These are phyloP conservation scores for Basipetospora sp. DNA, from an alignment of 2,329 filamentous ascomycete genomes.

Conservation along the genomic window DNA sequence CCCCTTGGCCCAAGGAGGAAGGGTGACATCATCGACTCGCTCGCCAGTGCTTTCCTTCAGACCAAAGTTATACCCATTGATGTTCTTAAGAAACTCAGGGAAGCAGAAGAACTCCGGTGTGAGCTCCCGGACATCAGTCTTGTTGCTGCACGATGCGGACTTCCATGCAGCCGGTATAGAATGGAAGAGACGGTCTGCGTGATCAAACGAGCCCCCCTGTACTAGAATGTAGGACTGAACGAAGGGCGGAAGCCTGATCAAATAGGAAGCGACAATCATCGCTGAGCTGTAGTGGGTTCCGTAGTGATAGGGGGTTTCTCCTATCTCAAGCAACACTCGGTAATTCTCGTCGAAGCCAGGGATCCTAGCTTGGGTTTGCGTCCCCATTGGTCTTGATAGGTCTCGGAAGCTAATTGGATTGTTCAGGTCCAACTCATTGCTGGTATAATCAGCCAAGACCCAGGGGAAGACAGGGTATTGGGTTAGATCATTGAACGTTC, in stretches of 20 bases:
- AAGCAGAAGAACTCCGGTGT: conserved; percentile 97
- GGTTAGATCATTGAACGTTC: conserved; percentile 94
- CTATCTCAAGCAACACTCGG: conserved; percentile 78
- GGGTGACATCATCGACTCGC: conserved; percentile 66
- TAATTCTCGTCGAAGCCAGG: conserved; percentile 73
- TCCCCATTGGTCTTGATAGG: conserved; percentile 89
- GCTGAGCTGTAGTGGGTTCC: conserved; percentile 97
- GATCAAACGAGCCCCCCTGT: conserved; percentile 91
- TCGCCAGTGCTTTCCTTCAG: conserved; percentile 65
- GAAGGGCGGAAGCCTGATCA: conserved; percentile 89
- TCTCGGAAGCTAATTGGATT: conserved; percentile 80
- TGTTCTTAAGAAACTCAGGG: conserved; percentile 85
- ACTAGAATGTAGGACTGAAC: conserved; percentile 88
- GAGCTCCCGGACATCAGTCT: conserved; percentile 85
- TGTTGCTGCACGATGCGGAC: conserved; percentile 76
- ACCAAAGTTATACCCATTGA: conserved; percentile 90
- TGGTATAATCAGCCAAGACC: conserved; percentile 91
- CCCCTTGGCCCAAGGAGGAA: conserved; percentile 95
- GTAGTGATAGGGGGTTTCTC: conserved; percentile 86
- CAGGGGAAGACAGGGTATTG: conserved; percentile 98
- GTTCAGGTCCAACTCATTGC: conserved; percentile 74
- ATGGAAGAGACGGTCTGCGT: conserved; percentile 88
- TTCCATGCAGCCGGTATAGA: conserved; percentile 84
- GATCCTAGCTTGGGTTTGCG: conserved; percentile 63
- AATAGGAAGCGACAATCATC: conserved; percentile 94